A percentile compares a stretch with the other conserved stretches of the same genome.
These are phyloP conservation scores for Panicum virgatum DNA, from an alignment of 202 grass and related monocot species.

Conservation along the genomic window DNA sequence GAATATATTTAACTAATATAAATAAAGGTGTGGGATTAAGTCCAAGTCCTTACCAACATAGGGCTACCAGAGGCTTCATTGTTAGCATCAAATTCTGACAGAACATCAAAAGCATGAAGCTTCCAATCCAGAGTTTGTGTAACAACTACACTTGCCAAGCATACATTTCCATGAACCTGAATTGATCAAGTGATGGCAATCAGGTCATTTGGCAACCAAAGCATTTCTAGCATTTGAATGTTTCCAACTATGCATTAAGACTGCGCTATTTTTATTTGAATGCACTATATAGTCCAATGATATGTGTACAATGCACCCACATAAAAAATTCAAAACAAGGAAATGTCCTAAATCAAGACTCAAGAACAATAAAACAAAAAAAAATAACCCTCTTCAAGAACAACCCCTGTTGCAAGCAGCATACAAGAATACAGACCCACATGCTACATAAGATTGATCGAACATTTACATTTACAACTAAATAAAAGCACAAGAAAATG, in stretches of 20 bases:
- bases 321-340: constrained; percentile 25
- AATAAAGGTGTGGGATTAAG: constrained; percentile 16
- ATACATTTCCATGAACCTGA: constrained; percentile 99
- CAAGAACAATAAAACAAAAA: neutral
- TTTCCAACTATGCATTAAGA: neutral
- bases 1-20: neutral
- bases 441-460: constrained; percentile 2
- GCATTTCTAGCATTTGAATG: constrained; percentile 5
- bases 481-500: neutral
- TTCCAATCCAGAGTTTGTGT: constrained; percentile 99
- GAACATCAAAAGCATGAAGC: constrained; percentile 98
- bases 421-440: neutral
- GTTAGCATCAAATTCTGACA: constrained; percentile 96
- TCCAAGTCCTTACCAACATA: constrained; percentile 73
- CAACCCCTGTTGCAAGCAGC: constrained; percentile 14
- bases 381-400: constrained; percentile 1
- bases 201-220: constrained; percentile 29
- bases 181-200: constrained; percentile 47
- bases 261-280: neutral
- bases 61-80: constrained; percentile 70
- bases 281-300: constrained; percentile 3
- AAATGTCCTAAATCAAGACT: constrained; percentile 1
- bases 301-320: neutral
- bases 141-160: constrained; percentile 93
- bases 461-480: neutral